phyloP scores from a whole-genome alignment of 305 asterid species.

The Fraxinus latifolia region DNA sequence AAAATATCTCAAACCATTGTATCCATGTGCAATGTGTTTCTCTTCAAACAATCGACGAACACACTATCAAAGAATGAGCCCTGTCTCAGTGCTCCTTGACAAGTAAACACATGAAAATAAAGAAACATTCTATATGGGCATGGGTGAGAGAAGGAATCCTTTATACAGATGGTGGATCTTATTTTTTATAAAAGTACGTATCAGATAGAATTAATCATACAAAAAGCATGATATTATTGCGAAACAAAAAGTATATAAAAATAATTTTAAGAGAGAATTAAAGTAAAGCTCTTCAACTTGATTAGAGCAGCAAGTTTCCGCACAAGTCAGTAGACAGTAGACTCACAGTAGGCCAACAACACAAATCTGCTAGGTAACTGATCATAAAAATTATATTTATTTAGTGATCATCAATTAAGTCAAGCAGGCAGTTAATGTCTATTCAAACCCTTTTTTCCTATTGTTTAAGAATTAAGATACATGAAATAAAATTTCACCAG shows the following conservation, averaged over 20 bases:
- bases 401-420: neutral
- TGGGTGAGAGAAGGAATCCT: neutral
- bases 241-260: conserved; percentile 1
- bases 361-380: neutral
- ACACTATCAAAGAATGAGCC: conserved; percentile 43
- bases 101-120: conserved; percentile 1
- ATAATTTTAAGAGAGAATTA: neutral
- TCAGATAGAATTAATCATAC: neutral
- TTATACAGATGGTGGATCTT: neutral
- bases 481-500: neutral
- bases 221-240: neutral
- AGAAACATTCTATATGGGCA: neutral
- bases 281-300: neutral
- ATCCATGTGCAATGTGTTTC: conserved; percentile 49
- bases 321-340: neutral
- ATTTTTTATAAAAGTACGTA: neutral
- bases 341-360: neutral
- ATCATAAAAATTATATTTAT: neutral
- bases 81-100: conserved; percentile 17
- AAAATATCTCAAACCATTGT: conserved; percentile 66
- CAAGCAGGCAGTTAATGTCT: neutral
- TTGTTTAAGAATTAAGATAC: neutral
- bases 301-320: neutral
- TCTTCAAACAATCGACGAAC: conserved; percentile 70
- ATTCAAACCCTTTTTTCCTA: neutral